phyloP scores from a whole-genome alignment of 2,329 filamentous ascomycete genomes.

The Xylaria sp. region DNA sequence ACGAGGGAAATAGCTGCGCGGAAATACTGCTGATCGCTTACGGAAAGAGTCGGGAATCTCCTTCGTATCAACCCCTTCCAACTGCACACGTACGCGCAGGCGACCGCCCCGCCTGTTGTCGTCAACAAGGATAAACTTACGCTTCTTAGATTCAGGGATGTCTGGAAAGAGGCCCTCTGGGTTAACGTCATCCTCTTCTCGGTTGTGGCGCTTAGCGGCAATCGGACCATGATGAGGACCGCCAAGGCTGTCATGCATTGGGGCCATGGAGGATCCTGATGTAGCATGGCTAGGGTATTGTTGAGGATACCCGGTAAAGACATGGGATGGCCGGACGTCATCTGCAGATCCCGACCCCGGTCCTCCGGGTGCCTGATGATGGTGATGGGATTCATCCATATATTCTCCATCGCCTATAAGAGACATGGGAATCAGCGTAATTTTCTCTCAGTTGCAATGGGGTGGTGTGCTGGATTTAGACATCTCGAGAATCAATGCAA shows the following conservation, averaged over 20 bases:
- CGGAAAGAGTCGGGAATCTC: slow-evolving; percentile 97
- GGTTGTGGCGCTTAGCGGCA: slow-evolving; percentile 48
- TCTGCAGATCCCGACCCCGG: slow-evolving; percentile 60
- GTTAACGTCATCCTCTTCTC: slow-evolving; percentile 64
- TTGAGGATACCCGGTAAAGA: slow-evolving; percentile 51
- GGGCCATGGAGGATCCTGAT: slow-evolving; percentile 54
- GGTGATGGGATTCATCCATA: slow-evolving; percentile 73
- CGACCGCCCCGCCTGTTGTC: slow-evolving; percentile 84
- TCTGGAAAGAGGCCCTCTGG: slow-evolving; percentile 84
- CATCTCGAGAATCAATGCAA: slow-evolving; percentile 44
- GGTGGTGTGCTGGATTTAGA: slow-evolving; percentile 37
- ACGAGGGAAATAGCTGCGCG: slow-evolving; percentile 89
- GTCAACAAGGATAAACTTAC: slow-evolving; percentile 96
- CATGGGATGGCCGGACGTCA: slow-evolving; percentile 64
- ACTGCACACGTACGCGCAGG: slow-evolving; percentile 87
- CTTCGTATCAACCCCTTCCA: slow-evolving; percentile 93
- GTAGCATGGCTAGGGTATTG: slow-evolving; percentile 54
- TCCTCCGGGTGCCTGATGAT: slow-evolving; percentile 69
- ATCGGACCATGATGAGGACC: slow-evolving; percentile 51
- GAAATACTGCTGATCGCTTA: slow-evolving; percentile 88
- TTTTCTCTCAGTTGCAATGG: slow-evolving; percentile 39
- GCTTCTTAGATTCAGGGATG: slow-evolving; percentile 87
- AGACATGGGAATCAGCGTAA: slow-evolving; percentile 49
- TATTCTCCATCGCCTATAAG: slow-evolving; percentile 70
- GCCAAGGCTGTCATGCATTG: slow-evolving; percentile 54